Conservation (phyloP, 108 stramenopile species). For the Conticribra weissflogii region DNA sequence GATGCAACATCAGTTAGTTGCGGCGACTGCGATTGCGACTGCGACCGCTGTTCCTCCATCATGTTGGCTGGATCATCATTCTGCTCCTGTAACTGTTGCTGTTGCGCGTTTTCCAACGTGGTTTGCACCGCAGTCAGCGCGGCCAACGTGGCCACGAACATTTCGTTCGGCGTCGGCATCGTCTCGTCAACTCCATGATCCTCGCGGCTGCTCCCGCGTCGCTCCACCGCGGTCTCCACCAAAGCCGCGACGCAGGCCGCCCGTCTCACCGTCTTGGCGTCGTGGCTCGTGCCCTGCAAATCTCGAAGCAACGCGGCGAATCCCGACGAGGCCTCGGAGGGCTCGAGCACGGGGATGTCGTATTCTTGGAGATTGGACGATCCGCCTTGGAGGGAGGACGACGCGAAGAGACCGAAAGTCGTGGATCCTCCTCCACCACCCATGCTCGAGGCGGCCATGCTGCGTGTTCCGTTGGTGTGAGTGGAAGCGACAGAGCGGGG, state of each 20-base stretch:
- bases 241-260: slow-evolving; percentile 27
- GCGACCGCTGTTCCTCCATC: slow-evolving; percentile 5
- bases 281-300: slow-evolving; percentile 10
- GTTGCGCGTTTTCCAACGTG: slow-evolving; percentile 9
- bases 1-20: too few species aligned
- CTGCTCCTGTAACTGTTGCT: slow-evolving; percentile 1
- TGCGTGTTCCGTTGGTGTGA: slow-evolving; percentile 5
- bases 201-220: slow-evolving; percentile 2
- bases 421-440: neutral
- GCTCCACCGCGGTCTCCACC: slow-evolving; percentile 29
- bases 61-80: neutral
- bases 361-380: slow-evolving; percentile 8
- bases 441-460: slow-evolving; percentile 4
- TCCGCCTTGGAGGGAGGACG: neutral
- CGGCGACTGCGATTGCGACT: too few species aligned
- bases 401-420: neutral
- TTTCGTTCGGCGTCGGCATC: slow-evolving; percentile 43
- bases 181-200: slow-evolving; percentile 11
- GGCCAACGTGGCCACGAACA: slow-evolving; percentile 32
- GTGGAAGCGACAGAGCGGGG: neutral
- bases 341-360: neutral
- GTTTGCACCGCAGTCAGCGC: slow-evolving; percentile 26
- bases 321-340: neutral
- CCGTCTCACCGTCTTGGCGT: slow-evolving; percentile 9
- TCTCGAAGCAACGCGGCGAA: slow-evolving; percentile 7